Evolutionary conservation across 352 stramenopile genomes (phyloP), one percentile per base, ranked within the genome.

Genomic region (Plasmopara muralis): DNA sequence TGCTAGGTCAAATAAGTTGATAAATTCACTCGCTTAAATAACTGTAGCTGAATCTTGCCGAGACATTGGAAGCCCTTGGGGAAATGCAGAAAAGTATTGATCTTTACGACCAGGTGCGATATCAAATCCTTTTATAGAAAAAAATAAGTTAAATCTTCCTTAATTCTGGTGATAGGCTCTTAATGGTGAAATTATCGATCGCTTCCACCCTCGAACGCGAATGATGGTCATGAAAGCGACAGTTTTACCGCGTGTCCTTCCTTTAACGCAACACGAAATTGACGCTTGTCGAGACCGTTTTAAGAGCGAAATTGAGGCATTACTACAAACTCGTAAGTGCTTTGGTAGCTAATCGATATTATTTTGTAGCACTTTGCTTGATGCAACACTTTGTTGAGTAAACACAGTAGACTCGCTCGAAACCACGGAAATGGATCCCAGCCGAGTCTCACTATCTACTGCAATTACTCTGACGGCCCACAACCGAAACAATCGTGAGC

Each of bases 401-500:
- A 9, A 47, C 2, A 25, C 43, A 79, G 58, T 73, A 42, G 34
- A 62, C 33, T 61, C 41, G 4, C 55, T 85, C 9, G 55, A 70
- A 4, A 58, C 20, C 2, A 73, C 60, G 4, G 62, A 74, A 18
- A 50, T 87, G 18, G 79, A 89, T 43, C 68, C 76, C 5, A 77
- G 60, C 45, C 79, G 66, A 44, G 60, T 85, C 4, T 37, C 71
- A 7, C 70, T 87, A 16, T 89, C 79, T 5, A 85, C 74, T 5
- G 72, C 41, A 7, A 66, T 86, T 10, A 75, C 63, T 3, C 55
- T 89, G 53, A 81, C 77, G 31, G 51, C 71, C 0, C 79, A 89
- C 64, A 81, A 87, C 49, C 57, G 66, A 53, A 89, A 85, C 60
- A 89, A 87, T 48, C 66, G 75, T 40, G 48, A 72, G n/a, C 65